A percentile compares a stretch with the other conserved stretches of the same genome.
Conservation (phyloP, 2,329 filamentous ascomycete species). For the Pseudohalonectria lignicola region DNA sequence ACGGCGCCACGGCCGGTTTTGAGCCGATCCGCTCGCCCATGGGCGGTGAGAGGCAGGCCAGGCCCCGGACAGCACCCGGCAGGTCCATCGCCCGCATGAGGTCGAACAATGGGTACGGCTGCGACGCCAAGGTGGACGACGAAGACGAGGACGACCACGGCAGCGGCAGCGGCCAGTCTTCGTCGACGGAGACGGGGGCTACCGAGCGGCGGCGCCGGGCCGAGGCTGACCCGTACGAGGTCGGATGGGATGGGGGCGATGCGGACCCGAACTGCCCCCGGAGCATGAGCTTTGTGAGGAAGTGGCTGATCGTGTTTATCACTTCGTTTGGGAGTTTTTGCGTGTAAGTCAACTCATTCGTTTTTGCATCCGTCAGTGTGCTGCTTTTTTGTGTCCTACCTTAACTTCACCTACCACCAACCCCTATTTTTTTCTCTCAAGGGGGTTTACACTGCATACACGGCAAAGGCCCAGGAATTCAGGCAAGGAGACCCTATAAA, state of each 20-base stretch:
- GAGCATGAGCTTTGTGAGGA: slow-evolving; percentile 52
- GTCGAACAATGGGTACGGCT: slow-evolving; percentile 34
- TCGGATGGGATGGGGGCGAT: slow-evolving; percentile 59
- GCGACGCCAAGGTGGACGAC: slow-evolving; percentile 23
- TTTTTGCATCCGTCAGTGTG: too few species aligned
- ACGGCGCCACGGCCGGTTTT: too few species aligned
- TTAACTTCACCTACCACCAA: not conserved
- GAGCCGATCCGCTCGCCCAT: too few species aligned
- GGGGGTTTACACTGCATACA: too few species aligned
- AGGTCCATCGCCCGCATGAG: slow-evolving; percentile 17
- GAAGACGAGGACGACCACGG: slow-evolving; percentile 7
- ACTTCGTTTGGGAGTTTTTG: slow-evolving; percentile 66
- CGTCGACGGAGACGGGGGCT: slow-evolving; percentile 3
- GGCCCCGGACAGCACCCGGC: too few species aligned
- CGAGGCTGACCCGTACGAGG: slow-evolving; percentile 46
- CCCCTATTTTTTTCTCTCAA: too few species aligned
- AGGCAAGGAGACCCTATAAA: too few species aligned
- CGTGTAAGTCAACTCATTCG: too few species aligned
- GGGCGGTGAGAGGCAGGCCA: too few species aligned
- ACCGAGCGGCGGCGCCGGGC: too few species aligned
- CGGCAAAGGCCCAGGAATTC: too few species aligned
- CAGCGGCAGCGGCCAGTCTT: slow-evolving; percentile 3
- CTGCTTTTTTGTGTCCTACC: too few species aligned
- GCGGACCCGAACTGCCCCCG: slow-evolving; percentile 65
- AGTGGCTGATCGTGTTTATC: slow-evolving; percentile 72